Evolutionary conservation across 768 basidiomycete species (phyloP).

Genomic region (Tephrocybe rancida): DNA sequence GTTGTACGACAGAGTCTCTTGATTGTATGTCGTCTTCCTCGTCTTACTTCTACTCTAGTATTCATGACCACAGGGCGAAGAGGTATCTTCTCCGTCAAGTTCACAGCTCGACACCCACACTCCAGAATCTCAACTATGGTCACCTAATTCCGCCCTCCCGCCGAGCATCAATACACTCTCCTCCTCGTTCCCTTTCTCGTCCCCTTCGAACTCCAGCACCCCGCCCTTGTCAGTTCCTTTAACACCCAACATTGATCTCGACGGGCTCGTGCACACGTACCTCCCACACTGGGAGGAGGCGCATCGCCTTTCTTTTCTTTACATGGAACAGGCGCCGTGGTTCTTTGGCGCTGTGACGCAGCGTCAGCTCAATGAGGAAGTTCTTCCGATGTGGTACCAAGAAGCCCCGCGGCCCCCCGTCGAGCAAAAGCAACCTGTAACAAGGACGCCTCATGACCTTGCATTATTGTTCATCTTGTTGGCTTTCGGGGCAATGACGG

Average conservation of each 20-base stretch:
- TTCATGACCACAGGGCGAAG: constrained; percentile 34
- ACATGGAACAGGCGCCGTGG: constrained; percentile 80
- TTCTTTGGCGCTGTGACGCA: constrained; percentile 74
- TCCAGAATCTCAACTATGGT: constrained; percentile 1
- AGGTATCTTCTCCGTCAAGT: constrained; percentile 11
- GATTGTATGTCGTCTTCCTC: constrained; percentile 42
- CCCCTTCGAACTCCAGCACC: not conserved
- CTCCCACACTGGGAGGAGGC: constrained; percentile 66
- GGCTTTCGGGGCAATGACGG: constrained; percentile 63
- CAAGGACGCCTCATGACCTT: constrained; percentile 51
- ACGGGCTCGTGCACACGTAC: constrained; percentile 47
- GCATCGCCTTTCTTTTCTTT: constrained; percentile 60
- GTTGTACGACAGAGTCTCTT: constrained; percentile 45
- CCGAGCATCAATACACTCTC: constrained; percentile 28
- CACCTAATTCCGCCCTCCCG: constrained; percentile 17
- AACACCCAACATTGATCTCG: constrained; percentile 38
- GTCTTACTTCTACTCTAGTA: not conserved
- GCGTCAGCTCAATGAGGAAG: constrained; percentile 63
- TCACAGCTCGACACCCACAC: not conserved
- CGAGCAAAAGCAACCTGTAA: constrained; percentile 10
- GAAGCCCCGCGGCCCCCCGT: constrained; percentile 46
- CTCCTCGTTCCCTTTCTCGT: constrained; percentile 47
- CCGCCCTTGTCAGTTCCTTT: constrained; percentile 25
- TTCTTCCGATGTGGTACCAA: constrained; percentile 70
- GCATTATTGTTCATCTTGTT: constrained; percentile 65